phyloP scores from a whole-genome alignment of 2,329 filamentous ascomycete species.

The Bipolaris zeicola region DNA sequence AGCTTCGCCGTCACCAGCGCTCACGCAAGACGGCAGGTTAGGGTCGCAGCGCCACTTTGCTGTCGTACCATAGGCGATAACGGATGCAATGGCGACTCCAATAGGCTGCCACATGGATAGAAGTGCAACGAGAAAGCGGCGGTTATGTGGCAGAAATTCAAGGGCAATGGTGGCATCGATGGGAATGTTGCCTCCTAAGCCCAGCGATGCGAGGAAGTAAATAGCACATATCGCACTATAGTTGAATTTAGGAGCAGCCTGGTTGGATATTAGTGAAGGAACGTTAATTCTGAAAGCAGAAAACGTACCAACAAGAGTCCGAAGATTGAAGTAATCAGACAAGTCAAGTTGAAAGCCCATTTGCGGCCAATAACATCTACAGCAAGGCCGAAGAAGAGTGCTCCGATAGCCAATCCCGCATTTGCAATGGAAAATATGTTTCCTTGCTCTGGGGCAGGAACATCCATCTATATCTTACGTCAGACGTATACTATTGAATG shows the following conservation, averaged over 20 bases:
- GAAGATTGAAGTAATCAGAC: constrained; percentile 36
- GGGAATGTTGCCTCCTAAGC: constrained; percentile 37
- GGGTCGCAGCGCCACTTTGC: constrained; percentile 39
- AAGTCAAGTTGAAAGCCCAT: constrained; percentile 35
- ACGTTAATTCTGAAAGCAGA: not conserved
- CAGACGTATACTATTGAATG: not conserved
- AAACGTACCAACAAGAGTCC: constrained; percentile 28
- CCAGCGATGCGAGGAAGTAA: constrained; percentile 35
- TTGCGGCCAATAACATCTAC: constrained; percentile 40
- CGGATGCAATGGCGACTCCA: constrained; percentile 35
- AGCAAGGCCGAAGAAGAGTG: constrained; percentile 33
- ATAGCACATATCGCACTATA: constrained; percentile 38
- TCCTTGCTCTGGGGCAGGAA: constrained; percentile 29
- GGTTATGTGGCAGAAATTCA: constrained; percentile 35
- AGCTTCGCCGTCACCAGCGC: constrained; percentile 2
- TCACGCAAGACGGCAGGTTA: constrained; percentile 23
- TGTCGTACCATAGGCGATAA: constrained; percentile 35
- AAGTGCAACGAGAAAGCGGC: constrained; percentile 36
- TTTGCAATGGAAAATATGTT: constrained; percentile 36
- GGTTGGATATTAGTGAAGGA: not conserved
- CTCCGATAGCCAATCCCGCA: constrained; percentile 36
- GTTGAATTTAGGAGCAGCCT: constrained; percentile 40
- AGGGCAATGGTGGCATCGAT: constrained; percentile 37
- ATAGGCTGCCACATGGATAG: constrained; percentile 42
- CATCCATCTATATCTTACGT: constrained; percentile 10